Evolutionary conservation across 2,329 filamentous ascomycete species (phyloP).

Genomic region (Botryotinia calthae): DNA sequence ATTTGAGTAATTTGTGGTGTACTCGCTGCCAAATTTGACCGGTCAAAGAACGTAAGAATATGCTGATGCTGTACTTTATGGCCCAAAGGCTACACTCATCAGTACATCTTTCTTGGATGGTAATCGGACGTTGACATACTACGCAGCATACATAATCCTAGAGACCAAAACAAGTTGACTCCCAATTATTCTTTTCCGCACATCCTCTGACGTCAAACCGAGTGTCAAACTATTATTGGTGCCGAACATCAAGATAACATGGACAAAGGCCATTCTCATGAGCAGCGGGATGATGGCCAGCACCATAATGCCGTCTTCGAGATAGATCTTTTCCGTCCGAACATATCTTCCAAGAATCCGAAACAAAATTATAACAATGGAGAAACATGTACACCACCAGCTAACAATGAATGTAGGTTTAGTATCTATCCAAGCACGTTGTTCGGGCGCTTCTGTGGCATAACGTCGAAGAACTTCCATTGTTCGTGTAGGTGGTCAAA

Average conservation of each 20-base stretch:
- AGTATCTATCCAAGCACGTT: conserved; percentile 46
- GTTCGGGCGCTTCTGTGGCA: conserved; percentile 29
- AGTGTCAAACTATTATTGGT: conserved; percentile 78
- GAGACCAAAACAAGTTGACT: conserved; percentile 78
- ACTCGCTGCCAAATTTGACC: conserved; percentile 74
- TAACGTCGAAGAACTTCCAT: conserved; percentile 34
- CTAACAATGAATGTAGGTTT: conserved; percentile 88
- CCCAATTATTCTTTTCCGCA: conserved; percentile 65
- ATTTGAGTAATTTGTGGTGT: conserved; percentile 66
- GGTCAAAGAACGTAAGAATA: conserved; percentile 84
- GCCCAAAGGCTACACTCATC: conserved; percentile 70
- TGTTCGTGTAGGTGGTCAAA: neutral
- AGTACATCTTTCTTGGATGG: neutral
- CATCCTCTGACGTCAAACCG: conserved; percentile 53
- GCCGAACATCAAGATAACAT: conserved; percentile 79
- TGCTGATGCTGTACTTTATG: conserved; percentile 82
- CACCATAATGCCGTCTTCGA: conserved; percentile 83
- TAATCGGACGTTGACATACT: conserved; percentile 57
- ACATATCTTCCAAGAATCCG: conserved; percentile 79
- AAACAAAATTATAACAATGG: conserved; percentile 75
- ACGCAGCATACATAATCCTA: conserved; percentile 81
- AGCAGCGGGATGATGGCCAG: conserved; percentile 76
- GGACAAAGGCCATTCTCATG: conserved; percentile 78
- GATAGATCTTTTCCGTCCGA: conserved; percentile 79
- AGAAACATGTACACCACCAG: conserved; percentile 89